Base-by-base conservation (phyloP, 2,329 filamentous ascomycete genomes). In the Epichloe coenophiala region DNA sequence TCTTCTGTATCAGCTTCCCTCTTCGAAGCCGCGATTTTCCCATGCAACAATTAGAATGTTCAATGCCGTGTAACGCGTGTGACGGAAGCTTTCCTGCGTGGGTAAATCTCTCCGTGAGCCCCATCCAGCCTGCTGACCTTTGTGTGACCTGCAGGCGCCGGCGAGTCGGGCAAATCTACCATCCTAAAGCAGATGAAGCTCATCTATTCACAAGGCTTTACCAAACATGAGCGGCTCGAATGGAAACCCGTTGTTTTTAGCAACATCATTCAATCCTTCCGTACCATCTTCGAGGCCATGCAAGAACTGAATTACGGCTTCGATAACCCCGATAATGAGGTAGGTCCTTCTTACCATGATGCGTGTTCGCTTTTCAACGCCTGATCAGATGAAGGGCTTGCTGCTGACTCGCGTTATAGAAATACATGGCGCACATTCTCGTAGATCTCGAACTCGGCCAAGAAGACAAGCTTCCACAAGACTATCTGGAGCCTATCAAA, bases 161-260 rank as follows among this genome's bases (percentile, higher is more conserved):
- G 91, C 64, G 91, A 97, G 86, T 69, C 68, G 44, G 68, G 91
- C 57, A 97, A 97, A 71, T 96, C 91, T 8, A 97, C 91, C 1
- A 90, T 97, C 53, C 80, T 97, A 57, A 97, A 97, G 73, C 91
- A 97, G 75, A 97, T 98, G 93, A 91, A 91, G 67, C 83, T 98
- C 68, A 96, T 98, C 60, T 93, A 97, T 67, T 83, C 88, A 13
- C 83, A 89, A 67, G 91, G 93, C 47, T 97, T 97, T 71, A 88
- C 82, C 62, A 86, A 87, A 61, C 82, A 80, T 56, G 93, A 97
- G 68, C 87, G 89, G 67, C 81, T 94, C 57, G 88, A 96, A 74
- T 95, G 88, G 78, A 89, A 93, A 60, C 86, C 89, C 15, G 90
- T 96, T 61, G 90, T 97, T 58, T 97, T 96, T 70, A 90, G 84